Evolutionary conservation across 441 rosid species (phyloP).

Genomic region (Populus trichocarpa): DNA sequence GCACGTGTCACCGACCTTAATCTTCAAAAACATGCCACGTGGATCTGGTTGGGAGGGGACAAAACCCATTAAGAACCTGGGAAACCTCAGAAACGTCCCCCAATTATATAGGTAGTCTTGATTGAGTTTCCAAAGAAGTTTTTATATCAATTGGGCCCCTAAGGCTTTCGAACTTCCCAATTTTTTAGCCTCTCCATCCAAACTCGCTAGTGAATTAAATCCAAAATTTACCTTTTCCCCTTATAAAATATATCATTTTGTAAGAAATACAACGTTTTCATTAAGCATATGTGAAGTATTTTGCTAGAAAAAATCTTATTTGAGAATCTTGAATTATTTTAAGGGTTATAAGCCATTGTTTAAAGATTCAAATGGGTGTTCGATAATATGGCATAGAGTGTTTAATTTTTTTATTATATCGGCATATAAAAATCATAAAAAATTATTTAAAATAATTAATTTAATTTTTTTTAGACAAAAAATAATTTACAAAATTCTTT

Average conservation of each 20-base stretch:
- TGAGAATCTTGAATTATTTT: too few relatives aligned
- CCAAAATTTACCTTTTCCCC: neutral
- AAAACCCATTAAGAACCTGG: neutral
- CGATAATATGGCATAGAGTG: too few relatives aligned
- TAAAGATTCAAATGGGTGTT: neutral
- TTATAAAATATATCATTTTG: too few relatives aligned
- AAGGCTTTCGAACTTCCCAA: neutral
- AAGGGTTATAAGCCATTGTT: neutral
- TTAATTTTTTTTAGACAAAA: too few relatives aligned
- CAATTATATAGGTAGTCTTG: too few relatives aligned
- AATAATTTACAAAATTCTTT: too few relatives aligned
- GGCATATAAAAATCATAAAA: too few relatives aligned
- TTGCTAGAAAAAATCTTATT: neutral
- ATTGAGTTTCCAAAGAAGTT: neutral
- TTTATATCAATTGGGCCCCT: neutral
- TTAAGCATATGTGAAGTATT: neutral
- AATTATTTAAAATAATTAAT: too few relatives aligned
- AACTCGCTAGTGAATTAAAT: too few relatives aligned
- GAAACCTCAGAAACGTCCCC: neutral
- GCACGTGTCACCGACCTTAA: constrained; percentile 29
- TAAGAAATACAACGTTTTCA: neutral
- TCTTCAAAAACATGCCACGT: constrained; percentile 14
- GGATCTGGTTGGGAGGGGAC: constrained; percentile 27
- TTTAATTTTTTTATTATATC: too few relatives aligned
- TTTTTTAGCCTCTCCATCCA: too few relatives aligned